phyloP scores from a whole-genome alignment of 305 asterid genomes.

The Rubia peregrina region DNA sequence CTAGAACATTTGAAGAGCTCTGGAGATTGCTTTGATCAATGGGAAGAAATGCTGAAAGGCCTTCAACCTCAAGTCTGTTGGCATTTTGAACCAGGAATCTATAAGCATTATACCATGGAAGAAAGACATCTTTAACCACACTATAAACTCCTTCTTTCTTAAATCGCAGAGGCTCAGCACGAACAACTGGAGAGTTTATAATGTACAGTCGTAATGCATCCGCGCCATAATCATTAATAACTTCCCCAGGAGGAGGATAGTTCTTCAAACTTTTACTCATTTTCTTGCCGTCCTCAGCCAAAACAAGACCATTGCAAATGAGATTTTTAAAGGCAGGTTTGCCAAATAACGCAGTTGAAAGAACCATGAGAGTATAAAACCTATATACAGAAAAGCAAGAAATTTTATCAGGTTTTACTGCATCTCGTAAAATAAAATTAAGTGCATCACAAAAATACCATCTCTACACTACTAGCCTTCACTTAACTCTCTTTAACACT shows the following conservation, averaged over 20 bases:
- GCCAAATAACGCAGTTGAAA: slow-evolving; percentile 88
- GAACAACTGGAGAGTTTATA: slow-evolving; percentile 96
- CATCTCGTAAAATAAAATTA: neutral
- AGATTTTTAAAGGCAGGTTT: slow-evolving; percentile 96
- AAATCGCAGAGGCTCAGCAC: slow-evolving; percentile 94
- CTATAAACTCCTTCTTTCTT: slow-evolving; percentile 87
- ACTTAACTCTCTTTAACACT: neutral
- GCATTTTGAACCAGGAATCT: slow-evolving; percentile 97
- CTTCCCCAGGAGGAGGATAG: slow-evolving; percentile 89
- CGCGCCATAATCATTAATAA: slow-evolving; percentile 90
- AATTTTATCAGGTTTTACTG: slow-evolving; percentile 1
- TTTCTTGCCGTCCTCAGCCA: slow-evolving; percentile 98
- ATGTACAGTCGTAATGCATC: slow-evolving; percentile 88
- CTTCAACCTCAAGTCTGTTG: slow-evolving; percentile 84
- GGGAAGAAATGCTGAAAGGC: slow-evolving; percentile 66
- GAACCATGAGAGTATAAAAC: slow-evolving; percentile 96
- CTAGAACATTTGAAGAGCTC: slow-evolving; percentile 80
- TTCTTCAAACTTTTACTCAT: slow-evolving; percentile 94
- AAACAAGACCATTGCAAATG: slow-evolving; percentile 92
- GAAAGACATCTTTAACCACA: slow-evolving; percentile 89
- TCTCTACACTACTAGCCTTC: neutral
- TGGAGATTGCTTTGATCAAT: slow-evolving; percentile 60
- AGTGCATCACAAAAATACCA: neutral
- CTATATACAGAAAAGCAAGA: slow-evolving; percentile 17
- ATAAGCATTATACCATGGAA: slow-evolving; percentile 98